Base-by-base conservation (phyloP, 2,329 filamentous ascomycete species). In the Beauveria sp. region DNA sequence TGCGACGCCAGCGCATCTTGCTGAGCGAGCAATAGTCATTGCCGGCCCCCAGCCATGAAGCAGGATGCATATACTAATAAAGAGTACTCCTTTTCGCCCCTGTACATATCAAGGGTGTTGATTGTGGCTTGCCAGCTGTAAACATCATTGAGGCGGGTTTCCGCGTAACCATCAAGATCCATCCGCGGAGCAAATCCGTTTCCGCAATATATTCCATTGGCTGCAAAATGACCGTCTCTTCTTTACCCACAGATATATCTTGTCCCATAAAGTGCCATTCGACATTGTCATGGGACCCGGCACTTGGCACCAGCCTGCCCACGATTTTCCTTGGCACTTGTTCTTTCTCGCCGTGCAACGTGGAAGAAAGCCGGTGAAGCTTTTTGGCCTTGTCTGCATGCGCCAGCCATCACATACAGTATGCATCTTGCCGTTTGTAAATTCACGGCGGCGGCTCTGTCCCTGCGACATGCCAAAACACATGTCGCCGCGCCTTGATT, bases 31-130 rank as follows among this genome's bases (percentile, higher is more conserved):
- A 12, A 38, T 14, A 38, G 34, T 16, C 14, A 6, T 16, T 38
- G 34, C 34, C 34, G 34, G 34, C 34, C 34, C 34, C 34, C 14
- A 38, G 34, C 34, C 26, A 26, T 8, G 34, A n/a, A 42, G 22
- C 10, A 30, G 10, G 20, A 9, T 30, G 6, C 47, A 20, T 30
- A 12, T 12, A 34, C 20, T 43, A n/a, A 4, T 1, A 5, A 43
- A 54, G n/a, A 28, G 16, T 9, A 24, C 38, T 40, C 42, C 24
- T 16, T 55, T 53, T 20, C 20, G n/a, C 40, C 71, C 38, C 52
- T 52, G 38, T 43, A 24, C 40, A 26, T 26, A 26, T 7, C 52
- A 55, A 28, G 22, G 52, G 38, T 54, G 16, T n/a, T 26, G 6
- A 12, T n/a, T 42, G 34, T 24, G 34, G 34, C 51, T 54, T 42